Base-by-base conservation (phyloP, 345 rosid genomes). In the Firmiana major region DNA sequence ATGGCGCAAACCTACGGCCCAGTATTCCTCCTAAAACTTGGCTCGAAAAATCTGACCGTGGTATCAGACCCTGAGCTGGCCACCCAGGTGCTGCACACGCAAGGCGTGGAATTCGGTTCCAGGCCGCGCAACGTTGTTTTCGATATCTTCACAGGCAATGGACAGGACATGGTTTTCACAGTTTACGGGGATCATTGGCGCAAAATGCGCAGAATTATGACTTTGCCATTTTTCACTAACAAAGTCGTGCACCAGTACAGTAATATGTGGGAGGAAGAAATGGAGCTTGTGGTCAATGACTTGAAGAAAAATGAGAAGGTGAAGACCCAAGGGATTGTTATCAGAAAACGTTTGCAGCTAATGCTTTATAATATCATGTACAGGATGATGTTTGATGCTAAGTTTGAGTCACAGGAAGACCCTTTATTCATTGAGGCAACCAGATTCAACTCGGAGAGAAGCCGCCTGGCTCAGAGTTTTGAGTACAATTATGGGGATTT, bases 141-240 rank as follows among this genome's bases (percentile, higher is more conserved):
- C 63, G 90, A 90, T 26, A 84, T 90, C 57, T 90, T 90, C 82
- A 90, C 91, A 0, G 93, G 91, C 38, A 84, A 83, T 22, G 91
- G 91, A 10, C 91, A 90, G 43, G 91, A 90, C 81, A 90, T 90
- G 93, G 90, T 90, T 75, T 90, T 90, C 86, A 90, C 93, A 0
- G 58, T 87, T 43, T 90, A 90, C 43, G 90, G 91, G 0, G 90
- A 88, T 7, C 93, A 88, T 15, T 90, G 93, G 93, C 79, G 91
- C 22, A 88, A 87, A 59, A 90, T 90, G 93, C 80, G 90, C 10
- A 76, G 93, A 48, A 90, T 90, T 42, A 90, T 90, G 93, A 88
- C 91, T 0, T 81, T 90, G 12, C 93, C 90, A 0, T 90, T 90
- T 70, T 90, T 90, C 83, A 90, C 90, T 8, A 88, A 87, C 86